Base-by-base conservation (phyloP, 306 rosid species). In the Acacia acuminata region DNA sequence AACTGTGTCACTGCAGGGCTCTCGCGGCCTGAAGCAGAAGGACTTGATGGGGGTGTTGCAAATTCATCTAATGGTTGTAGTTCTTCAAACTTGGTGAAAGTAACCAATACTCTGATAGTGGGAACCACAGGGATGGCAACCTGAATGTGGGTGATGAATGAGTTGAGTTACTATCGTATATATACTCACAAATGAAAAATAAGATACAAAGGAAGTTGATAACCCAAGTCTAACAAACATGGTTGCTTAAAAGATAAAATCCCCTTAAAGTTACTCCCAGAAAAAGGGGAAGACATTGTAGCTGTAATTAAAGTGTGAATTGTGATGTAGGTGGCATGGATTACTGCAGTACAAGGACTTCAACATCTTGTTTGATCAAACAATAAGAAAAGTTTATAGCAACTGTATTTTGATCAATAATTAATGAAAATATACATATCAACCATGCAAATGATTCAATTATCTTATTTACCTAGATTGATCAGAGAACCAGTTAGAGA, bases 91-190 rank as follows among this genome's bases (percentile, higher is more conserved):
- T 94, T 96, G 1, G 99, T 92, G 79, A 96, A 96, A 55, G 97
- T 94, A 66, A 96, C 98, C 47, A 96, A 80, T 50, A 96, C 99
- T 79, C 90, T 89, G 77, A 96, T 94, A 22, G 98, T 96, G n/a
- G 98, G 98, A 87, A 96, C 92, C 82, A 96, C 97, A 7, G 98
- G 99, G 77, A 96, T 94, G 42, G 99, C 99, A 76, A 96, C 99
- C 99, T 96, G 86, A 58, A 84, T 19, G 61, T 43, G 68, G 27
- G 16, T 13, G 47, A 83, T 80, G 32, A 74, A 11, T 69, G 36
- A 42, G 51, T 81, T 61, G 51, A 42, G 68, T 78, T 69, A 77
- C 51, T 65, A 58, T 40, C 38, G 48, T 19, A 14, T 17, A 48
- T 17, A 24, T 20, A 69, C 60, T 24, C 36, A 36, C 27, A 58